Evolutionary conservation across 140 eudicot genomes (phyloP).

Genomic region (Oenanthe javanica): DNA sequence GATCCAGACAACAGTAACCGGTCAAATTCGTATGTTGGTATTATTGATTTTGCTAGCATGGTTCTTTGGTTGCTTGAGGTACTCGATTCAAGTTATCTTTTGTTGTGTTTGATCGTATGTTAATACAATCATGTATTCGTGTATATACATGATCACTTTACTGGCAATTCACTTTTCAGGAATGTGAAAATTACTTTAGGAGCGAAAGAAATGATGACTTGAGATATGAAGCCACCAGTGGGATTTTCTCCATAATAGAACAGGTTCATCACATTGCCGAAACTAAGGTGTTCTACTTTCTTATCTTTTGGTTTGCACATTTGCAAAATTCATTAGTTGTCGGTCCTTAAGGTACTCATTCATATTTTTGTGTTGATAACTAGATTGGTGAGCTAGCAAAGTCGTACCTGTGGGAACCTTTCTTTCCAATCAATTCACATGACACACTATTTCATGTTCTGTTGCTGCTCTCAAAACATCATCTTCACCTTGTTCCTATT

Average conservation of each 20-base stretch:
- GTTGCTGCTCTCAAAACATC: conserved; percentile 3
- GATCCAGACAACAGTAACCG: conserved; percentile 19
- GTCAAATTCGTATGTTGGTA: conserved; percentile 41
- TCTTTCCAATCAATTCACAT: conserved; percentile 28
- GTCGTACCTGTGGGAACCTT: conserved; percentile 47
- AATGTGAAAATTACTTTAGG: conserved; percentile 24
- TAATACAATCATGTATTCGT: not conserved
- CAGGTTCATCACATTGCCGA: conserved; percentile 29
- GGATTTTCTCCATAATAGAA: conserved; percentile 39
- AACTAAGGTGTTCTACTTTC: conserved; percentile 32
- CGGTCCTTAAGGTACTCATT: not conserved
- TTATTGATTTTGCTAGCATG: conserved; percentile 37
- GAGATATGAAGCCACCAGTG: conserved; percentile 16
- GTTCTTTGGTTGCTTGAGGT: conserved; percentile 57
- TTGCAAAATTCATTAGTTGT: not conserved
- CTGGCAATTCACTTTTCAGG: conserved; percentile 16
- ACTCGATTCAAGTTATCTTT: not conserved
- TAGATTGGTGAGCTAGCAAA: conserved; percentile 58
- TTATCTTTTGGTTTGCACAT: not conserved
- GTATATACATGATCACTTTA: not conserved
- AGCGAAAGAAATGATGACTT: conserved; percentile 17
- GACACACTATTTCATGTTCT: conserved; percentile 4
- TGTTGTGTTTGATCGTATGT: not conserved
- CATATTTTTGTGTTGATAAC: not conserved
- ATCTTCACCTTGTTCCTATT: not conserved